Evolutionary conservation across 192 early-diverging fungal species (phyloP).

Genomic region (Phycomyces nitens): DNA sequence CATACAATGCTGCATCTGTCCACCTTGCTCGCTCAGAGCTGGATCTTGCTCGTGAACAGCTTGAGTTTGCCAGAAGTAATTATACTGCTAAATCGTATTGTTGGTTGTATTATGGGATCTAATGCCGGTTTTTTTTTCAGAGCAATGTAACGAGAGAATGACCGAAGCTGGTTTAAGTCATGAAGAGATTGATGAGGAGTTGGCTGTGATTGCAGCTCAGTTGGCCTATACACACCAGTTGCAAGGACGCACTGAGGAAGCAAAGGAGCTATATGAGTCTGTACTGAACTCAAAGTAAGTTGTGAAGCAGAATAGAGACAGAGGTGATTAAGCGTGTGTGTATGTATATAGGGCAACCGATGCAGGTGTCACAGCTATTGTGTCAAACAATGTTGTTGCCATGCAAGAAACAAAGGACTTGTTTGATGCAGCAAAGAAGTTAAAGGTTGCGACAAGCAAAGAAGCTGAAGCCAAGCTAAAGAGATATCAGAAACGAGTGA

Average conservation of each 20-base stretch:
- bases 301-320: neutral
- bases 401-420: conserved; percentile 54
- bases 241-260: conserved; percentile 47
- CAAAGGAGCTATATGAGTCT: conserved; percentile 55
- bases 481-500: conserved; percentile 50
- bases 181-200: conserved; percentile 64
- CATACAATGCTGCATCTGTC: conserved; percentile 64
- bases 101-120: too few relatives aligned
- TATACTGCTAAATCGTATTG: too few relatives aligned
- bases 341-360: conserved; percentile 40
- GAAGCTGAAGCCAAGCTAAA: conserved; percentile 60
- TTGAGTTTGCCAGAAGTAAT: conserved; percentile 58
- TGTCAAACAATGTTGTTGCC: conserved; percentile 65
- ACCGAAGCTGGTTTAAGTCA: conserved; percentile 34
- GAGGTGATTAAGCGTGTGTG: neutral
- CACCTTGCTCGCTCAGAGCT: conserved; percentile 52
- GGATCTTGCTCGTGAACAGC: conserved; percentile 44
- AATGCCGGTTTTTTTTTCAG: neutral
- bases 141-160: conserved; percentile 20
- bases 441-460: conserved; percentile 50
- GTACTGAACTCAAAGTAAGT: conserved; percentile 38
- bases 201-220: conserved; percentile 59
- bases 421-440: conserved; percentile 54
- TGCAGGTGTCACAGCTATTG: conserved; percentile 54
- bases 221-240: conserved; percentile 67